Conservation (phyloP, 108 stramenopile genomes). For the Tribonema minus region DNA sequence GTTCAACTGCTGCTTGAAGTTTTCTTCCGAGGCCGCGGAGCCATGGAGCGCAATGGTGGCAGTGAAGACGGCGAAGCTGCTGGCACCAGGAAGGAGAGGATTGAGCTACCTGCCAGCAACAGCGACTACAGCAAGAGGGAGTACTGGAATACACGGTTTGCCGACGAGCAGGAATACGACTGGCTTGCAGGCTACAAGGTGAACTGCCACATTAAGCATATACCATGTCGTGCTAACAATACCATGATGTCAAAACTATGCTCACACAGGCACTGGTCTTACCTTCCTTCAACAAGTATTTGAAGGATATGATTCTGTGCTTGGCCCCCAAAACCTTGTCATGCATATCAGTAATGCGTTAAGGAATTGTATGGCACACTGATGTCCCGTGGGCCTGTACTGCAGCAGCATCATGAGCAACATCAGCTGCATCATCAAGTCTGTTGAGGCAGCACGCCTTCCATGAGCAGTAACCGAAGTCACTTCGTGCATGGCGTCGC, state of each 20-base stretch:
- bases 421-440: not conserved
- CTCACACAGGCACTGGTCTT: no score
- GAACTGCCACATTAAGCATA: no score
- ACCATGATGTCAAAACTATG: no score
- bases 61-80: no score
- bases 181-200: no score
- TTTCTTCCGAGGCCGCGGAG: no score
- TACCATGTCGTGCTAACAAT: no score
- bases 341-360: not conserved
- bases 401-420: not conserved
- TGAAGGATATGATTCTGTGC: not conserved
- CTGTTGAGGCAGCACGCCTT: not conserved
- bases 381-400: not conserved
- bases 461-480: not conserved
- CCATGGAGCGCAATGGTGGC: no score
- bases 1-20: no score
- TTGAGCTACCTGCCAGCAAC: conserved; percentile 33
- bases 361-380: no score
- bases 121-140: conserved; percentile 36
- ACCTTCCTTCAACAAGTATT: not conserved
- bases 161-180: conserved; percentile 56
- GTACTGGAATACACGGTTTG: conserved; percentile 67
- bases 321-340: no score
- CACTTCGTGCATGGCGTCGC: not conserved
- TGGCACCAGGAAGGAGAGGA: no score